phyloP scores from a whole-genome alignment of 345 rosid genomes.

The Kernera saxatilis region DNA sequence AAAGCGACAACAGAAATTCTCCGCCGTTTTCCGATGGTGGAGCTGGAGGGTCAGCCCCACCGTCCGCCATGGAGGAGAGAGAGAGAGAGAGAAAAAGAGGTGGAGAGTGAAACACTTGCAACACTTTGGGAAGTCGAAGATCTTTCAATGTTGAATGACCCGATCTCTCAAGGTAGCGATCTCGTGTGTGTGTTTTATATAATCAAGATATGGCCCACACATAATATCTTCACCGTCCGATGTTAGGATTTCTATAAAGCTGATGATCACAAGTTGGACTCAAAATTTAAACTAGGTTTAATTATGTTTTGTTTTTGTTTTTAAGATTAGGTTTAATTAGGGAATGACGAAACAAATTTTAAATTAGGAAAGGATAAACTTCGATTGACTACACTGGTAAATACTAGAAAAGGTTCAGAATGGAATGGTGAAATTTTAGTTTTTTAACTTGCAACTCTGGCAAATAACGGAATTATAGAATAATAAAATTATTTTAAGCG shows the following conservation, averaged over 20 bases:
- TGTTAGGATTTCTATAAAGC: neutral
- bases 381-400: no score
- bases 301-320: neutral
- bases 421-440: no score
- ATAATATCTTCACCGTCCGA: neutral
- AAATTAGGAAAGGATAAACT: no score
- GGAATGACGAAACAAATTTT: no score
- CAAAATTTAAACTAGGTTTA: neutral
- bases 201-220: neutral
- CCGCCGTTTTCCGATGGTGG: slow-evolving; percentile 55
- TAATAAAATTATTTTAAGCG: no score
- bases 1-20: slow-evolving; percentile 70
- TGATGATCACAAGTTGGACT: neutral
- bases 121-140: slow-evolving; percentile 7
- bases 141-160: neutral
- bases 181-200: neutral
- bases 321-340: no score
- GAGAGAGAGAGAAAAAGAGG: neutral
- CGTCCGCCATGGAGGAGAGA: slow-evolving; percentile 44
- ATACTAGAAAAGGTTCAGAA: no score
- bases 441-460: no score
- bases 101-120: neutral
- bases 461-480: no score
- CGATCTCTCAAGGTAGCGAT: neutral
- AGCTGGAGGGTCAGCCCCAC: slow-evolving; percentile 49